Conservation (phyloP, 306 rosid species). For the Hylodesmum podocarpum region DNA sequence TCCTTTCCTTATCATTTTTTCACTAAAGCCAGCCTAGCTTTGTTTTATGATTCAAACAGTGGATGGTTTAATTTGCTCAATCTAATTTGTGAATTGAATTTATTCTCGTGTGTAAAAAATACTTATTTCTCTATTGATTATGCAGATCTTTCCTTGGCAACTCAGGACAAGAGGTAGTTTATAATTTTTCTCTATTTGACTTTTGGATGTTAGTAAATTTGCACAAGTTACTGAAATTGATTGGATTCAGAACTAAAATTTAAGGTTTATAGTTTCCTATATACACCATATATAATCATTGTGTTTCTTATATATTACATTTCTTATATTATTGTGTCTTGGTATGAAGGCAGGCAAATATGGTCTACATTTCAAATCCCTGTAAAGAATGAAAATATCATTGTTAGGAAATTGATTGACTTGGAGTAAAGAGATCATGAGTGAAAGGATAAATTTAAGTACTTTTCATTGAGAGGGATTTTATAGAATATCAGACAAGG, state of each 20-base stretch:
- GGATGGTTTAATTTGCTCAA: neutral
- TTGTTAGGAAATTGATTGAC: no score
- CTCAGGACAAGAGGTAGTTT: conserved; percentile 1
- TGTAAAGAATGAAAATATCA: no score
- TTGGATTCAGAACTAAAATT: neutral
- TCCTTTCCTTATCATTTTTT: no score
- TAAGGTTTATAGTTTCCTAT: neutral
- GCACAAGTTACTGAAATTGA: neutral
- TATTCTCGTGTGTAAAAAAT: neutral
- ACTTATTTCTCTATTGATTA: neutral
- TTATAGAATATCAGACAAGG: no score
- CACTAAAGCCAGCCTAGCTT: neutral
- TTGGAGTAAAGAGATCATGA: no score
- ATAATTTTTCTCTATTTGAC: neutral
- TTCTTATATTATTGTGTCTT: neutral
- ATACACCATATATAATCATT: neutral
- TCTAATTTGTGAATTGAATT: neutral
- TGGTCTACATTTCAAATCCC: neutral
- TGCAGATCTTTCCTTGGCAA: conserved; percentile 4
- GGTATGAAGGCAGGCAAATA: neutral
- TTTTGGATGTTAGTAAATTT: neutral
- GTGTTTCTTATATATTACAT: no score
- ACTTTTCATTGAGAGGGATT: no score
- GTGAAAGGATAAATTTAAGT: no score
- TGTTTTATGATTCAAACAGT: neutral